phyloP scores from a whole-genome alignment of 2,329 filamentous ascomycete genomes.

The Venturia pyrina region DNA sequence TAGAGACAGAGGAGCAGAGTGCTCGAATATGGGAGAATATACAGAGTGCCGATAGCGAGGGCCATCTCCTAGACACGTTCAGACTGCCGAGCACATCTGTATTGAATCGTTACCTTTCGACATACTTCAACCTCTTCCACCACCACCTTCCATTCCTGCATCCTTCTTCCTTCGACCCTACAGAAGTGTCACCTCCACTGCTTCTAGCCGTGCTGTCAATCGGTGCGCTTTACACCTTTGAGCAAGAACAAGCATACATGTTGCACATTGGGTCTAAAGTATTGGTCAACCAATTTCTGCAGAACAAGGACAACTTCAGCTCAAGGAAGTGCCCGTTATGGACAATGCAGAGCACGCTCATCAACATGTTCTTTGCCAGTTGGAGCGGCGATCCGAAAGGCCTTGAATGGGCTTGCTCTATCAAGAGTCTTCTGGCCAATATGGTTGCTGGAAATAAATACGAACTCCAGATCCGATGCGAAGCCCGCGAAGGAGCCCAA shows the following conservation, averaged over 20 bases:
- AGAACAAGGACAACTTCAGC: conserved; percentile 98
- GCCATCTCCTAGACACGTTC: conserved; percentile 79
- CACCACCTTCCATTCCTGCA: conserved; percentile 95
- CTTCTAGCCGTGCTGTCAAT: conserved; percentile 88
- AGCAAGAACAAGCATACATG: conserved; percentile 94
- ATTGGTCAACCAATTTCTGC: conserved; percentile 89
- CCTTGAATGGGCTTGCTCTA: conserved; percentile 96
- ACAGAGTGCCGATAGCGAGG: conserved; percentile 67
- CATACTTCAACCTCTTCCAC: conserved; percentile 95
- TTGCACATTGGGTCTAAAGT: conserved; percentile 97
- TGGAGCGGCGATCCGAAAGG: conserved; percentile 98
- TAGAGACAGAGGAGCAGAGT: conserved; percentile 75
- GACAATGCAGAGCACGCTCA: conserved; percentile 93
- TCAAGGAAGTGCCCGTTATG: conserved; percentile 93
- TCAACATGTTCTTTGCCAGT: conserved; percentile 99
- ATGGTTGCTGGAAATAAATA: conserved; percentile 98
- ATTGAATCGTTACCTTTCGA: conserved; percentile 85
- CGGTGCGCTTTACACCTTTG: conserved; percentile 90
- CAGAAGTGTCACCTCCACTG: conserved; percentile 68
- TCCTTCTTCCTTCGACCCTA: conserved; percentile 78
- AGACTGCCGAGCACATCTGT: conserved; percentile 70
- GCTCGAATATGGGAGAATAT: conserved; percentile 80
- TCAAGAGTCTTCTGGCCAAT: conserved; percentile 94
- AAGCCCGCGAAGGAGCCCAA: conserved; percentile 66
- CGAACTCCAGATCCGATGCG: conserved; percentile 85